Evolutionary conservation across 225 moss, liverwort and hornwort species (phyloP).

Genomic region (Bryoerythrophyllum caledonicum): DNA sequence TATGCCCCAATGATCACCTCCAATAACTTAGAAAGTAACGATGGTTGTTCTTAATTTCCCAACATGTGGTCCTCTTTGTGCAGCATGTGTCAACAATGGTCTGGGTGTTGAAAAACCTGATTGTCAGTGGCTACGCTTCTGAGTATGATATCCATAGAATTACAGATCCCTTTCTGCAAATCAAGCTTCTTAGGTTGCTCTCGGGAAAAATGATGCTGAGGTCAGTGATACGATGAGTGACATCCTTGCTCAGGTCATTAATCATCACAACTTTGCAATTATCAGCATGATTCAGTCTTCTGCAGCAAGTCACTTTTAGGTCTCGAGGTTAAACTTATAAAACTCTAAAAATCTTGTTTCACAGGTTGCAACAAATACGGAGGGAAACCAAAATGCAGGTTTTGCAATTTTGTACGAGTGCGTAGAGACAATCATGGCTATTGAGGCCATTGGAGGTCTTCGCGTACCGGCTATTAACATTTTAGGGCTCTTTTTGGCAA

Average conservation of each 20-base stretch:
- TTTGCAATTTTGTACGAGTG: conserved; percentile 98
- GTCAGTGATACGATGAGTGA: conserved; percentile 98
- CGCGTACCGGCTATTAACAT: conserved; percentile 92
- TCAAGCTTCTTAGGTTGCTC: conserved; percentile 82
- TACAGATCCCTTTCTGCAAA: conserved; percentile 91
- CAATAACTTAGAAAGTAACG: neutral
- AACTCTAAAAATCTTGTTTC: conserved; percentile 10
- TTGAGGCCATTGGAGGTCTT: conserved; percentile 93
- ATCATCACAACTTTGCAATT: conserved; percentile 17
- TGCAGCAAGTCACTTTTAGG: neutral
- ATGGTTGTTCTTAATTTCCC: conserved; percentile 13
- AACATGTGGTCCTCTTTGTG: conserved; percentile 35
- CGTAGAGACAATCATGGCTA: conserved; percentile 94
- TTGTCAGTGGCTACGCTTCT: conserved; percentile 89
- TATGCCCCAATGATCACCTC: conserved; percentile 11
- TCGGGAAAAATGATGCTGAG: conserved; percentile 88
- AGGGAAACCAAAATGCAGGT: conserved; percentile 93
- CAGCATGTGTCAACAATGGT: conserved; percentile 92
- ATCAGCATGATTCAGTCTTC: neutral
- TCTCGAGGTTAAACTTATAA: conserved; percentile 7
- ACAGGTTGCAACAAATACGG: conserved; percentile 98
- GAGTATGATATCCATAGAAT: conserved; percentile 95
- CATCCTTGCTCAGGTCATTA: conserved; percentile 86
- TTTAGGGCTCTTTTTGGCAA: conserved; percentile 89
- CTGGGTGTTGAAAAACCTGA: conserved; percentile 84